Evolutionary conservation across 2,329 filamentous ascomycete genomes (phyloP).

Genomic region (Ophiostoma quercus): DNA sequence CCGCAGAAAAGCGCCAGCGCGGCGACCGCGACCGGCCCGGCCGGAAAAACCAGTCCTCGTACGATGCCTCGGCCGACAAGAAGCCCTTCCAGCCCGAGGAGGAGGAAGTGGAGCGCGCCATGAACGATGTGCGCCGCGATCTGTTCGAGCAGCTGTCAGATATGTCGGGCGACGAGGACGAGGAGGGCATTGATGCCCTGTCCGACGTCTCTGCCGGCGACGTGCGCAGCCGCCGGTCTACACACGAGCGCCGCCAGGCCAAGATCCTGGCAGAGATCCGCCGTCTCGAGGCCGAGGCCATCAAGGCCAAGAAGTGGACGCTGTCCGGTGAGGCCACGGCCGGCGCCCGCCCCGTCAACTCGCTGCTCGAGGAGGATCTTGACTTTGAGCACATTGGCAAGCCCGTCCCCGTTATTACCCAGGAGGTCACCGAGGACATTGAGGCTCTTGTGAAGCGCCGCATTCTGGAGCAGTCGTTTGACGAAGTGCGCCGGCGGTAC

Average conservation of each 20-base stretch:
- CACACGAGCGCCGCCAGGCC: constrained; percentile 80
- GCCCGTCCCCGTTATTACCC: constrained; percentile 87
- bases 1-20: constrained; percentile 67
- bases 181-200: constrained; percentile 44
- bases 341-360: constrained; percentile 78
- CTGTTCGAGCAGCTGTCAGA: constrained; percentile 77
- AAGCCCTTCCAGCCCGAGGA: constrained; percentile 47
- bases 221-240: constrained; percentile 68
- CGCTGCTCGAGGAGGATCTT: constrained; percentile 86
- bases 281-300: constrained; percentile 78
- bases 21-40: constrained; percentile 45
- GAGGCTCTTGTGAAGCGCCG: constrained; percentile 91
- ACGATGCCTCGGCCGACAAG: constrained; percentile 46
- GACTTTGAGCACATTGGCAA: constrained; percentile 96
- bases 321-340: constrained; percentile 82
- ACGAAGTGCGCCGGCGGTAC: constrained; percentile 78
- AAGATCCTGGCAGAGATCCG: constrained; percentile 87
- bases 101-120: constrained; percentile 72
- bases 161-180: constrained; percentile 37
- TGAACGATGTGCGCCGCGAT: constrained; percentile 76
- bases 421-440: constrained; percentile 83
- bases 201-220: constrained; percentile 62
- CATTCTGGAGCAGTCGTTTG: constrained; percentile 84
- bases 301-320: constrained; percentile 87
- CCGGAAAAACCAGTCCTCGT: constrained; percentile 46